Percentiles rank a stretch among this genome's conserved stretches.
Evolutionary conservation across 2,329 filamentous ascomycete species (phyloP).

Genomic region (Ceratocystis eucalypticola): DNA sequence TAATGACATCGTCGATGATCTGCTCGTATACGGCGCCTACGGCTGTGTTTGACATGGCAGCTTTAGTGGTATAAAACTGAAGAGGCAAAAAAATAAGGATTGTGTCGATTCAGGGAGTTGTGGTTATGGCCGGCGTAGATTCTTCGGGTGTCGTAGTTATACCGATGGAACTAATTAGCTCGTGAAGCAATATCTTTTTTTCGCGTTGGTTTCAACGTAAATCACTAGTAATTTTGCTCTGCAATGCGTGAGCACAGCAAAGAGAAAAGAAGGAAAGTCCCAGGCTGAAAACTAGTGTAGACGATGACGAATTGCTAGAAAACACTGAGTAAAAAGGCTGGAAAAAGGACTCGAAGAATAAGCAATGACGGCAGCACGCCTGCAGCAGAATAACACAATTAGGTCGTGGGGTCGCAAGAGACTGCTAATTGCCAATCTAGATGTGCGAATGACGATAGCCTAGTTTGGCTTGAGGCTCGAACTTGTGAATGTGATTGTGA

Average conservation of each 20-base stretch:
- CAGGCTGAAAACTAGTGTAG: background rate
- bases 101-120: background rate
- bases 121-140: background rate
- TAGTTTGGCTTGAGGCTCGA: background rate
- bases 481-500: background rate
- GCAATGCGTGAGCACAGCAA: background rate
- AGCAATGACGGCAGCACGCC: background rate
- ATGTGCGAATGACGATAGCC: background rate
- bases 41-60: conserved; percentile 43
- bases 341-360: background rate
- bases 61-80: background rate
- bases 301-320: background rate
- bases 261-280: background rate
- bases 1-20: conserved; percentile 75
- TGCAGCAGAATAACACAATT: background rate
- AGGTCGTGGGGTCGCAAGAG: background rate
- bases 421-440: background rate
- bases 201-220: background rate
- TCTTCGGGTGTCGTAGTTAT: background rate
- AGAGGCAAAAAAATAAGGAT: background rate
- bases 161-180: background rate
- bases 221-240: background rate
- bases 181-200: background rate
- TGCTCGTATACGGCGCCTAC: conserved; percentile 68
- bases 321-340: conserved; percentile 1